These are phyloP conservation scores for Mycena maculata DNA, from an alignment of 768 basidiomycete species.

Conservation along the genomic window DNA sequence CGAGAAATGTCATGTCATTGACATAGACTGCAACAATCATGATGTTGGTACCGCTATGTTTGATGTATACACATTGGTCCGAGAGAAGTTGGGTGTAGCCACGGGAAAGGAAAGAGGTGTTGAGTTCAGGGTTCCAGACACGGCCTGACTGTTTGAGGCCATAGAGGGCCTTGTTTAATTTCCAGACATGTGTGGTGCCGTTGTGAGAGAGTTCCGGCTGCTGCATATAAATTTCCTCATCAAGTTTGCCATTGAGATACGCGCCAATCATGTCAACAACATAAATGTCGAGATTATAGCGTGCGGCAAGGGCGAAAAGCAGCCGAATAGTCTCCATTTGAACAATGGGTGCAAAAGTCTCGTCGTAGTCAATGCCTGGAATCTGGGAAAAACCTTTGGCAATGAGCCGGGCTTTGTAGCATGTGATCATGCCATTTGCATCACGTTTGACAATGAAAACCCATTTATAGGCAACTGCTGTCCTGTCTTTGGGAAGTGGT, in stretches of 20 bases:
- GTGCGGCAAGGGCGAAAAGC: slow-evolving; percentile 43
- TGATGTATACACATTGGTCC: slow-evolving; percentile 35
- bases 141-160: slow-evolving; percentile 40
- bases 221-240: slow-evolving; percentile 35
- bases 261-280: slow-evolving; percentile 43
- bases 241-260: slow-evolving; percentile 21
- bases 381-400: slow-evolving; percentile 44
- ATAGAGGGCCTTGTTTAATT: slow-evolving; percentile 37
- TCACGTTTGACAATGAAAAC: slow-evolving; percentile 46
- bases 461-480: slow-evolving; percentile 37
- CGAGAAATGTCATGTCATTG: slow-evolving; percentile 40
- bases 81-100: slow-evolving; percentile 21
- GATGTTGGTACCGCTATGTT: slow-evolving; percentile 17
- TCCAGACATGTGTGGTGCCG: slow-evolving; percentile 31
- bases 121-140: slow-evolving; percentile 43
- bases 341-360: slow-evolving; percentile 32
- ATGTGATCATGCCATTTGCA: slow-evolving; percentile 37
- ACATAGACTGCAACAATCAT: slow-evolving; percentile 34
- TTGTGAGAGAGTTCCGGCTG: slow-evolving; percentile 29
- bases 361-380: slow-evolving; percentile 44
- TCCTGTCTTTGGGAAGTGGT: slow-evolving; percentile 27
- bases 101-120: slow-evolving; percentile 17
- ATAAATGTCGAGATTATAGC: slow-evolving; percentile 42
- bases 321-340: slow-evolving; percentile 28
- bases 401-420: slow-evolving; percentile 42